Evolutionary conservation across 164 flowering plant genomes (phyloP).

Genomic region (Stephania yunnanensis): DNA sequence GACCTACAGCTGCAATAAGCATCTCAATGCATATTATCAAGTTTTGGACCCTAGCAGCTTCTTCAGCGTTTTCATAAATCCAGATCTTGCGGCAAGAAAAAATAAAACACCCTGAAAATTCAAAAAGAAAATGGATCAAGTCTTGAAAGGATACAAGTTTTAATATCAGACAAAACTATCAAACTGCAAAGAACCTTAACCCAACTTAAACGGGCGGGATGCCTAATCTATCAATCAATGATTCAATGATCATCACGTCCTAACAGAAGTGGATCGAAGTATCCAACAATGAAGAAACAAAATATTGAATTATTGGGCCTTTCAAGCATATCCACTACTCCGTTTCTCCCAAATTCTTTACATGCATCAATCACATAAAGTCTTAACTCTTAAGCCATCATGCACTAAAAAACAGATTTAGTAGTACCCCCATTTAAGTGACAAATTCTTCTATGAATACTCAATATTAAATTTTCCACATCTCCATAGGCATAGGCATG

Average conservation of each 20-base stretch:
- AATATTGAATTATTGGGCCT: neutral
- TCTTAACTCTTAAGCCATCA: too few relatives aligned
- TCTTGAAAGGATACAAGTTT: neutral
- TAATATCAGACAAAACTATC: neutral
- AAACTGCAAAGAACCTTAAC: neutral
- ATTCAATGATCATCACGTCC: neutral
- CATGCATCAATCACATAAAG: neutral
- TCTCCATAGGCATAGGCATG: neutral
- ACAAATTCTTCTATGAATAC: neutral
- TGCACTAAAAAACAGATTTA: neutral
- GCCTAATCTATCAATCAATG: neutral
- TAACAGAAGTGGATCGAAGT: neutral
- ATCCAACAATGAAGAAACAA: too few relatives aligned
- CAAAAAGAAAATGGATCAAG: neutral
- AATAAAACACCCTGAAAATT: conserved; percentile 80
- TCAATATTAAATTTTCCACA: neutral
- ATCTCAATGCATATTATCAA: conserved; percentile 91
- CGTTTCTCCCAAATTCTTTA: neutral
- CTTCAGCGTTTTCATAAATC: conserved; percentile 64
- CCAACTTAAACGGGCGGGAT: neutral
- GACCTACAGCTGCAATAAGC: conserved; percentile 93
- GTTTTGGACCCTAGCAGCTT: conserved; percentile 86
- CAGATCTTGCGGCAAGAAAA: conserved; percentile 90
- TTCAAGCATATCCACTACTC: neutral
- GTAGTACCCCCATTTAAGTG: neutral